A percentile compares a stretch with the other conserved stretches of the same genome.
Evolutionary conservation across 805 yeast genomes (phyloP).

Genomic region (Suhomyces pyralidae): DNA sequence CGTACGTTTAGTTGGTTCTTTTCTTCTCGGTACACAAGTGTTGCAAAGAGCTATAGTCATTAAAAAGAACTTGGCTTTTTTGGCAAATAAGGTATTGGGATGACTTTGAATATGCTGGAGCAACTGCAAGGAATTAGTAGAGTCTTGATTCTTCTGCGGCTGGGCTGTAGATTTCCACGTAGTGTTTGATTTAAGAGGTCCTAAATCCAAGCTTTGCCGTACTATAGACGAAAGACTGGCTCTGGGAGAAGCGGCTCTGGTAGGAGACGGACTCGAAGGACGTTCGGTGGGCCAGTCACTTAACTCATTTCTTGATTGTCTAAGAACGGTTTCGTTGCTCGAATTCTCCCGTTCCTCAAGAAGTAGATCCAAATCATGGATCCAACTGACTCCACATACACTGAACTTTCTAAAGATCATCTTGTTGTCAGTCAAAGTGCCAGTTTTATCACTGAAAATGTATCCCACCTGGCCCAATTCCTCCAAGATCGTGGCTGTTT

Average conservation of each 20-base stretch:
- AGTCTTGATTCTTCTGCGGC: slow-evolving; percentile 39
- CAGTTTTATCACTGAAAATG: slow-evolving; percentile 94
- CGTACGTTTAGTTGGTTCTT: slow-evolving; percentile 1
- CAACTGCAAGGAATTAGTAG: slow-evolving; percentile 58
- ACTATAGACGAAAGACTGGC: slow-evolving; percentile 32
- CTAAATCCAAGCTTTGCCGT: slow-evolving; percentile 32
- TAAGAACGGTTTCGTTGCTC: not conserved
- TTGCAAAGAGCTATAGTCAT: slow-evolving; percentile 85
- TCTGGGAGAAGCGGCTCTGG: slow-evolving; percentile 8
- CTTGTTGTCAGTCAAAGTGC: slow-evolving; percentile 90
- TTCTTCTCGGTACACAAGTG: slow-evolving; percentile 74
- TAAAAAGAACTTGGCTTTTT: slow-evolving; percentile 74
- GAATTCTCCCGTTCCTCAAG: slow-evolving; percentile 20
- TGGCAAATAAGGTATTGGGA: slow-evolving; percentile 69
- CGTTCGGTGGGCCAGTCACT: not conserved
- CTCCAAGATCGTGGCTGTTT: slow-evolving; percentile 92
- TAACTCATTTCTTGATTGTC: not conserved
- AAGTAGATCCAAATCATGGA: slow-evolving; percentile 65
- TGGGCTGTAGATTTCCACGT: slow-evolving; percentile 51
- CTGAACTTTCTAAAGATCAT: slow-evolving; percentile 91
- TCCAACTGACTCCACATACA: slow-evolving; percentile 86
- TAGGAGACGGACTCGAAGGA: not conserved
- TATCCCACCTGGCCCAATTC: slow-evolving; percentile 97
- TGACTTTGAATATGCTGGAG: slow-evolving; percentile 65
- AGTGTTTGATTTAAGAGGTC: slow-evolving; percentile 17